Evolutionary conservation across 805 yeast species (phyloP), one percentile per base, ranked within the genome.

Genomic region (Jamesozyma piceae): DNA sequence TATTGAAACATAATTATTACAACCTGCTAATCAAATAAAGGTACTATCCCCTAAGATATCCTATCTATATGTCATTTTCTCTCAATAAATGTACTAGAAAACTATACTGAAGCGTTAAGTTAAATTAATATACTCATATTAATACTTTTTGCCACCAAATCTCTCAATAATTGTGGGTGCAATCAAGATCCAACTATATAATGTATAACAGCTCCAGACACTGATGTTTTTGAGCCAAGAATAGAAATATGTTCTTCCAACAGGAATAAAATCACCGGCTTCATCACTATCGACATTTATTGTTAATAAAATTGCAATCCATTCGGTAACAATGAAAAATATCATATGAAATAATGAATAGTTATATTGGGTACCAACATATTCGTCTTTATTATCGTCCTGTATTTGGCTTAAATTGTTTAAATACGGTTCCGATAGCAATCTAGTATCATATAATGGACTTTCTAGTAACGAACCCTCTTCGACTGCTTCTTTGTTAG

Each of bases 91-190:
- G n/a, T n/a, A n/a, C n/a, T n/a, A n/a, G n/a, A n/a, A n/a, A n/a
- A n/a, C n/a, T n/a, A n/a, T n/a, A n/a, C n/a, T n/a, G n/a, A n/a
- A n/a, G n/a, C n/a, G n/a, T n/a, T n/a, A n/a, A n/a, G n/a, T n/a
- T n/a, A n/a, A n/a, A 24, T 24, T 6, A 24, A 24, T 24, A 11
- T 6, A 8, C 6, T 24, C 5, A 31, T 11, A 53, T 32, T 48
- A 52, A 44, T 46, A 54, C 15, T 49, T 51, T 24, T 59, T 63
- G 37, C 52, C 52, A 24, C 58, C 78, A 64, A 92, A 92, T 45
- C 97, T 68, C 49, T 90, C 97, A 2, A 97, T 97, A 71, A 88
- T 75, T 13, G 86, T 52, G 0, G 98, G 98, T 0, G 97, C 98
- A 9, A 86, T 60, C 47, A 92, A 64, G 6, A 95, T 84, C 98